Evolutionary conservation across 2,329 filamentous ascomycete genomes (phyloP), one percentile per base, ranked within the genome.

Genomic region (Diaporthe sp.): DNA sequence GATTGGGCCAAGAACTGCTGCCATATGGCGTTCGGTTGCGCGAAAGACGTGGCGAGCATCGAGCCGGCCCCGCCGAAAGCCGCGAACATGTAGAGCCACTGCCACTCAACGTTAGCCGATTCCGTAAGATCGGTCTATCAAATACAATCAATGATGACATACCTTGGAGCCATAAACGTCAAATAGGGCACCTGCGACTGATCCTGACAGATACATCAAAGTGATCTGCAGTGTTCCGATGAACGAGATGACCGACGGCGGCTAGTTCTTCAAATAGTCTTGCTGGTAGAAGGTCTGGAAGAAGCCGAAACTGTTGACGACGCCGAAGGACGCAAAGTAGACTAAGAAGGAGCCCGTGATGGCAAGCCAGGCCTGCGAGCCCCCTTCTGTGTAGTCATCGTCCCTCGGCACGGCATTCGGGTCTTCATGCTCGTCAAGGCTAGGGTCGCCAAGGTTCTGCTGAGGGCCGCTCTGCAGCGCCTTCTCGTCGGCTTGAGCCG

Each of bases 211-310:
- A 77, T 86, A 81, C 39, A 42, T 42, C 39, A 42, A 15, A 42
- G 39, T 53, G 87, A 78, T 37, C 76, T 87, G 86, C 25, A 87
- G 77, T 17, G 85, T 84, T 5, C 85, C 86, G 62, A 87, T 86
- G 85, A 86, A 87, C 7, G 85, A 85, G 59, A 88, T 86, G 61
- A 80, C 79, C 4, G 84, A 86, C 1, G 85, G 77, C 7, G 82
- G 81, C 46, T 78, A 78, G 17, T 74, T 57, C 8, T 71, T 75
- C 22, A 86, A 81, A 12, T 85, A 80, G 1, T 79, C 79, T 1
- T 79, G 78, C 77, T 85, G 82, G 77, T 87, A 87, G 79, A 84
- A 87, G 13, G 83, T 84, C 77, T 88, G 85, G 79, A 85, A 88
- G 1, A 86, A 84, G 61, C 86, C 86, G 71, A 85, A 87, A 25